These are phyloP conservation scores for Mycena rosella DNA, from an alignment of 768 basidiomycete genomes.

Conservation along the genomic window DNA sequence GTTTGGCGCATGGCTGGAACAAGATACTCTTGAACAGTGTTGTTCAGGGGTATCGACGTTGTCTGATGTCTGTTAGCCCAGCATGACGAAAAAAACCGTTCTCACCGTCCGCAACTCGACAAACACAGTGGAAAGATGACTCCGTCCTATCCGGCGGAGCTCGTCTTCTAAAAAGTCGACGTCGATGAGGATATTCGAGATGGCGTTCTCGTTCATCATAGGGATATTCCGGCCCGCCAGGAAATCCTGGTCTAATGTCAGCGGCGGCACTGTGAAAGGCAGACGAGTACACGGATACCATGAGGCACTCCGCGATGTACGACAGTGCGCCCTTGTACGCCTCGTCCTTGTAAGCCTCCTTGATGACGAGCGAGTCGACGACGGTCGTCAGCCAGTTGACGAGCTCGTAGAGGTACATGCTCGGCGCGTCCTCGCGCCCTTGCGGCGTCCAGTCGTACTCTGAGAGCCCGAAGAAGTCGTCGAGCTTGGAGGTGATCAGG, in stretches of 20 bases:
- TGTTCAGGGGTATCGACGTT: slow-evolving; percentile 76
- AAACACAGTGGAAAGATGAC: slow-evolving; percentile 80
- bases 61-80: slow-evolving; percentile 58
- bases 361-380: slow-evolving; percentile 89
- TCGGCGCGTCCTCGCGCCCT: slow-evolving; percentile 79
- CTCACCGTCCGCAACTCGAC: slow-evolving; percentile 82
- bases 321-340: slow-evolving; percentile 91
- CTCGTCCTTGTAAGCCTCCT: slow-evolving; percentile 88
- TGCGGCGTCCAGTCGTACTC: slow-evolving; percentile 95
- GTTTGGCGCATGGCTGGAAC: slow-evolving; percentile 76
- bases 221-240: slow-evolving; percentile 80
- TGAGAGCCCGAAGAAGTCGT: slow-evolving; percentile 95
- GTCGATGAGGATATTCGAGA: slow-evolving; percentile 88
- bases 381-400: slow-evolving; percentile 97
- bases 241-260: slow-evolving; percentile 68
- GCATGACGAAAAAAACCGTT: slow-evolving; percentile 39
- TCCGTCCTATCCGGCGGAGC: slow-evolving; percentile 79
- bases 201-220: slow-evolving; percentile 90
- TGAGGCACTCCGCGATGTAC: slow-evolving; percentile 88
- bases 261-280: background rate
- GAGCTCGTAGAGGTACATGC: slow-evolving; percentile 95
- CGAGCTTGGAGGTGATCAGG: slow-evolving; percentile 91
- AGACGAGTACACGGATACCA: slow-evolving; percentile 67
- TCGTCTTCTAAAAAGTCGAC: slow-evolving; percentile 92
- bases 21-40: slow-evolving; percentile 85